Conservation (phyloP, 768 basidiomycete species). For the Psilocybe subaeruginosa region DNA sequence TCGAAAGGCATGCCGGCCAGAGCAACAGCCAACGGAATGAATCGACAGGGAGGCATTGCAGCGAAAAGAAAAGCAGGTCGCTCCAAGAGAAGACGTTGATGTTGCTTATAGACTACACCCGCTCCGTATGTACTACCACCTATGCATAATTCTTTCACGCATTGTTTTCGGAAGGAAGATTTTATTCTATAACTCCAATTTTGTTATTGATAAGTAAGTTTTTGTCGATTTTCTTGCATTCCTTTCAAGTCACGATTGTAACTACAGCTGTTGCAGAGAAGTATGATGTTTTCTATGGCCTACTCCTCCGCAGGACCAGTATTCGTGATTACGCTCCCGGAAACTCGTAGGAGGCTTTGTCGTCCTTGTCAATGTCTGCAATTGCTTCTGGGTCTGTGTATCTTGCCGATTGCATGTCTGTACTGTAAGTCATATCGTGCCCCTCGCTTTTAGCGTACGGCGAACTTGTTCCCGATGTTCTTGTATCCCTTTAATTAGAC, state of each 20-base stretch:
- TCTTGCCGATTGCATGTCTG: conserved; percentile 29
- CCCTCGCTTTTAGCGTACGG: conserved; percentile 27
- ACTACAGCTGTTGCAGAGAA: not conserved
- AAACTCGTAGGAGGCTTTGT: conserved; percentile 30
- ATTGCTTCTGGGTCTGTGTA: conserved; percentile 25
- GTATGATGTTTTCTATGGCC: not conserved
- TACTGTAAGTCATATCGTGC: conserved; percentile 24
- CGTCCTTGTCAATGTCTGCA: conserved; percentile 32
- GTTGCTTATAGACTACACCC: conserved; percentile 17
- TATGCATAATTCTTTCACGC: conserved; percentile 3
- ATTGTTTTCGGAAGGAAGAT: not conserved
- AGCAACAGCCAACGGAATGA: conserved; percentile 56
- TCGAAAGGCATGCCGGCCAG: conserved; percentile 73
- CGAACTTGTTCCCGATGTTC: conserved; percentile 20
- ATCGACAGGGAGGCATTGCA: conserved; percentile 65
- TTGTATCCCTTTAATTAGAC: not conserved
- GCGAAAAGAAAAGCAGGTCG: conserved; percentile 71
- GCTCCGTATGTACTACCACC: conserved; percentile 13
- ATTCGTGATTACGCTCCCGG: not conserved
- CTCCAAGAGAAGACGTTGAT: conserved; percentile 70
- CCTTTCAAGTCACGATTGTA: not conserved
- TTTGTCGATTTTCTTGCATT: not conserved
- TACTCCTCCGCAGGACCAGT: not conserved
- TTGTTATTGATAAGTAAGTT: not conserved
- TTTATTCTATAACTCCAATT: not conserved